A percentile compares a stretch with the other conserved stretches of the same genome.
Evolutionary conservation across 2,329 filamentous ascomycete genomes (phyloP).

Genomic region (Mycosphaerella sp.): DNA sequence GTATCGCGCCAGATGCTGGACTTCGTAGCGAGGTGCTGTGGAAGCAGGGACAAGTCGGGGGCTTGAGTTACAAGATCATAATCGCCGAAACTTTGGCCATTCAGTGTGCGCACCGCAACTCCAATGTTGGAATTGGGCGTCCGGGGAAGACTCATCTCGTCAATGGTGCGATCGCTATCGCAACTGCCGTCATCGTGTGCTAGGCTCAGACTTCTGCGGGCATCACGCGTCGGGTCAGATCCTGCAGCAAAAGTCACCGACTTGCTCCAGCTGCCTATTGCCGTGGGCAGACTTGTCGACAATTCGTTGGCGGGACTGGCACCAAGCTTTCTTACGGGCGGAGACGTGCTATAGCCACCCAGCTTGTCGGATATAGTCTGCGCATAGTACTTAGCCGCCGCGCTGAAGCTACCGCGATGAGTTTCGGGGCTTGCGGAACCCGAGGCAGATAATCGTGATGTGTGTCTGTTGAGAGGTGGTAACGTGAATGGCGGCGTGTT

Average conservation of each 20-base stretch:
- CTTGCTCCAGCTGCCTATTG: constrained; percentile 44
- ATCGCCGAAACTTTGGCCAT: constrained; percentile 52
- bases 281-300: constrained; percentile 26
- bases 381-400: constrained; percentile 31
- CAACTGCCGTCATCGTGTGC: constrained; percentile 28
- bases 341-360: constrained; percentile 30
- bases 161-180: constrained; percentile 33
- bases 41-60: constrained; percentile 44
- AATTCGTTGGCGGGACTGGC: constrained; percentile 29
- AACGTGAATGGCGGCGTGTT: constrained; percentile 29
- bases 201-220: constrained; percentile 29
- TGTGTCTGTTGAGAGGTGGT: constrained; percentile 21
- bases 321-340: constrained; percentile 25
- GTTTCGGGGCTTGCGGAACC: constrained; percentile 31
- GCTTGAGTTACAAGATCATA: constrained; percentile 32
- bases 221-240: constrained; percentile 30
- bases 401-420: constrained; percentile 32
- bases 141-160: constrained; percentile 33
- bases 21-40: constrained; percentile 43
- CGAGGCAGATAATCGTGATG: constrained; percentile 23
- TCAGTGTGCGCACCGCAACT: constrained; percentile 50
- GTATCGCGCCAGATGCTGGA: constrained; percentile 50
- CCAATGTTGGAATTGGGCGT: constrained; percentile 30
- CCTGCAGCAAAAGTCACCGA: constrained; percentile 34
- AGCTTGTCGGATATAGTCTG: constrained; percentile 33